phyloP scores from a whole-genome alignment of 768 basidiomycete species.

The Lactarius sanguifluus region DNA sequence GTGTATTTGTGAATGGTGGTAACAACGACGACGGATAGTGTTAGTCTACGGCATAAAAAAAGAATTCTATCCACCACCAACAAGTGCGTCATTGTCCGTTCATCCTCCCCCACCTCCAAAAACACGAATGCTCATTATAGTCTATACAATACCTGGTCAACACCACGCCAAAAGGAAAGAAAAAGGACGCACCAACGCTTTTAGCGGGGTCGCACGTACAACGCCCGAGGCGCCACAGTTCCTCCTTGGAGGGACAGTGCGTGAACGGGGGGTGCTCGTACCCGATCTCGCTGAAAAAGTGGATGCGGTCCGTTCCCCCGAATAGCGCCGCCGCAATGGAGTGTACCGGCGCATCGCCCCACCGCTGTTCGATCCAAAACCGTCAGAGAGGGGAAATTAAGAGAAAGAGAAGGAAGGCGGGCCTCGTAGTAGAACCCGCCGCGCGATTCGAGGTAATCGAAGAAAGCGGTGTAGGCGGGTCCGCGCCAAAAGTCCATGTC shows the following conservation, averaged over 20 bases:
- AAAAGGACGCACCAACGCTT: slow-evolving; percentile 55
- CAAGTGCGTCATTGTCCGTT: not conserved
- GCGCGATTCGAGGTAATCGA: slow-evolving; percentile 72
- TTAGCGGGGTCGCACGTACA: slow-evolving; percentile 50
- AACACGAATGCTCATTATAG: slow-evolving; percentile 58
- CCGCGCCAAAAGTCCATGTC: slow-evolving; percentile 81
- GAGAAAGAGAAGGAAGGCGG: slow-evolving; percentile 24
- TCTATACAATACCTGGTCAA: slow-evolving; percentile 37
- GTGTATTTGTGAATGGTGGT: not conserved
- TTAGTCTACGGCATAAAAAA: not conserved
- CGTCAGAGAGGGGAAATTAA: too few relatives aligned
- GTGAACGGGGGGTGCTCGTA: slow-evolving; percentile 77
- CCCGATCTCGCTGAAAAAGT: slow-evolving; percentile 85
- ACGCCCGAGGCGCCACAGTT: slow-evolving; percentile 42
- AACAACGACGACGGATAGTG: not conserved
- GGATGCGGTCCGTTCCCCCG: slow-evolving; percentile 68
- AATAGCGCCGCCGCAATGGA: slow-evolving; percentile 80
- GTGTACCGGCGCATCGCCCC: slow-evolving; percentile 89
- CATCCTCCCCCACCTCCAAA: slow-evolving; percentile 49
- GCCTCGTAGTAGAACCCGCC: slow-evolving; percentile 93
- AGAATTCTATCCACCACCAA: not conserved
- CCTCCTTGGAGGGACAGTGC: slow-evolving; percentile 45
- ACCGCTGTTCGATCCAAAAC: slow-evolving; percentile 45
- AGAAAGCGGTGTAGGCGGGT: slow-evolving; percentile 80
- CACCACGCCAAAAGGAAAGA: not conserved